Evolutionary conservation across 352 stramenopile genomes (phyloP), one percentile per base, ranked within the genome.

Genomic region (Globisporangium canariense): DNA sequence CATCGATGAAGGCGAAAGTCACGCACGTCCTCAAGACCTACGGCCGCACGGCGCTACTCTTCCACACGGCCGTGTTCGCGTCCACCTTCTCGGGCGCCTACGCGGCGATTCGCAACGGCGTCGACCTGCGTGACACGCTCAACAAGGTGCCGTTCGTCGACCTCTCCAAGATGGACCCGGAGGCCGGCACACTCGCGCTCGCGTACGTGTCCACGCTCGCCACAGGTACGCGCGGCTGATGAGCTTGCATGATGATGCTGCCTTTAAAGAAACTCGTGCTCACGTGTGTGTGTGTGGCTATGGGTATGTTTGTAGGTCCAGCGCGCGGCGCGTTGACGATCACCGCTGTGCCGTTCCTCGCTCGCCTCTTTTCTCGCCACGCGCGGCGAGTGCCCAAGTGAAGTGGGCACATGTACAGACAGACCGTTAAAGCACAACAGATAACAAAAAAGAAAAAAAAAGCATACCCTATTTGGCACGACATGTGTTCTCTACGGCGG

Each of bases 141-240:
- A 68, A 75, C 61, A 78, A 76, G 49, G 66, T 93, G 28, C 86
- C 86, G 2, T 90, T 93, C 66, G 72, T 95, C 13, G 78, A 93
- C 57, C 55, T 89, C 52, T 78, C 77, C 32, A 80, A 81, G 67
- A 65, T 94, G 46, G 78, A 96, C 66, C 79, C 79, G 5, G 75
- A 92, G 22, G 81, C 84, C 1, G 74, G 84, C 14, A 91, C 74
- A 32, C 68, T 96, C 49, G 74, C 82, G 38, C 76, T 94, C 53
- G 86, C 86, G 50, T 99, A 99, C 75, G 97, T 99, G 64, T 88
- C 94, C 20, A 93, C 97, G 8, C 86, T 94, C 60, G 91, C 93
- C 43, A 93, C 80, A 45, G 81, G 71, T 81, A 69, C 20, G 32
- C 28, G 14, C 14, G 14, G 2, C n/a, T 13, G 38, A 60, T 38